Conservation (phyloP, 441 rosid genomes). For the Raphanus hybrid region DNA sequence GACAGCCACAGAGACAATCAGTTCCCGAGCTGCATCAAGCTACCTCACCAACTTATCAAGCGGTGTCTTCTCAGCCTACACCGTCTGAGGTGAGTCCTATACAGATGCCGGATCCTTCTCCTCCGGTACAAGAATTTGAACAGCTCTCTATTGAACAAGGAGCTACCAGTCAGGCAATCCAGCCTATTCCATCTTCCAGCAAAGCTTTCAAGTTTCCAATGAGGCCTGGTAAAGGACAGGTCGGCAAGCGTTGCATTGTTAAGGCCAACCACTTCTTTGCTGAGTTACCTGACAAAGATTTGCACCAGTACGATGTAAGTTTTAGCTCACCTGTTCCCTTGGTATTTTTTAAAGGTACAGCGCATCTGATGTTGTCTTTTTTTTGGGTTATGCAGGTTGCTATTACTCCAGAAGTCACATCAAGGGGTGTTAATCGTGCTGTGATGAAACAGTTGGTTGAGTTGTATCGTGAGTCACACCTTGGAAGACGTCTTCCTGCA, state of each 20-base stretch:
- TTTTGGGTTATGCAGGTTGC: slow-evolving; percentile 58
- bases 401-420: slow-evolving; percentile 81
- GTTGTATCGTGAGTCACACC: slow-evolving; percentile 70
- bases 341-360: background rate
- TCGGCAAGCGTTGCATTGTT: slow-evolving; percentile 72
- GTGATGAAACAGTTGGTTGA: slow-evolving; percentile 76
- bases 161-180: slow-evolving; percentile 59
- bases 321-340: slow-evolving; percentile 11
- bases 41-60: slow-evolving; percentile 62
- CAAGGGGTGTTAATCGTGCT: slow-evolving; percentile 88
- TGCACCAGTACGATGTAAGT: slow-evolving; percentile 97
- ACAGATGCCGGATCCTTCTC: slow-evolving; percentile 49
- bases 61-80: slow-evolving; percentile 60
- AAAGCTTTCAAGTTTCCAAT: slow-evolving; percentile 84
- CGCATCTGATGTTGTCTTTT: slow-evolving; percentile 5
- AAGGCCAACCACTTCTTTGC: slow-evolving; percentile 98
- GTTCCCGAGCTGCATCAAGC: slow-evolving; percentile 99
- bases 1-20: slow-evolving; percentile 63
- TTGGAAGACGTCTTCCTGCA: slow-evolving; percentile 91
- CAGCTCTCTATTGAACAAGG: slow-evolving; percentile 63
- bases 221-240: slow-evolving; percentile 83
- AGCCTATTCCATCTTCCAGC: slow-evolving; percentile 67
- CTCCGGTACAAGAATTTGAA: slow-evolving; percentile 52
- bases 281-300: slow-evolving; percentile 88
- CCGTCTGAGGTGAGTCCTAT: slow-evolving; percentile 65